Evolutionary conservation across 192 early-diverging fungal species (phyloP).

Genomic region (Paraglomus occultum): DNA sequence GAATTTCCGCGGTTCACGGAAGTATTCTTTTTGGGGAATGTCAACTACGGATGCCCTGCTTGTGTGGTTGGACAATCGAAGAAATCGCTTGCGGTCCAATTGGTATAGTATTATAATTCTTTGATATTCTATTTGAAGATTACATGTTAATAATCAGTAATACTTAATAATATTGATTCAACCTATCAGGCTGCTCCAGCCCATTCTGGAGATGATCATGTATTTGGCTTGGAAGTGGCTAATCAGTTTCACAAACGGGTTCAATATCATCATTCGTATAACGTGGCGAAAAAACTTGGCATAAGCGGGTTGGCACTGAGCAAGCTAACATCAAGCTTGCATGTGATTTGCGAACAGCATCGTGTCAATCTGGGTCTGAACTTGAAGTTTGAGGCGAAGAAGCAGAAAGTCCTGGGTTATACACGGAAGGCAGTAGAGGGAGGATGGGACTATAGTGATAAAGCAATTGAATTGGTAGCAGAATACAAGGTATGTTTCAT

Average conservation of each 20-base stretch:
- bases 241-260: conserved; percentile 24
- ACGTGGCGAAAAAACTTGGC: conserved; percentile 64
- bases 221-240: conserved; percentile 50
- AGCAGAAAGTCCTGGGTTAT: conserved; percentile 87
- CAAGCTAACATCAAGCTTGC: conserved; percentile 80
- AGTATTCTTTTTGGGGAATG: conserved; percentile 80
- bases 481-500: conserved; percentile 64
- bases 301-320: conserved; percentile 70
- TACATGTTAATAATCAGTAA: background rate
- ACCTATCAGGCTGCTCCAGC: too few relatives aligned
- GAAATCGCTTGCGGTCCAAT: conserved; percentile 41
- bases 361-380: conserved; percentile 78
- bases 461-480: conserved; percentile 70
- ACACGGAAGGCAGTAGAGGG: conserved; percentile 65
- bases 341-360: conserved; percentile 59
- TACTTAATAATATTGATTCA: background rate
- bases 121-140: background rate
- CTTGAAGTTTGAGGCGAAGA: conserved; percentile 87
- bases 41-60: conserved; percentile 70
- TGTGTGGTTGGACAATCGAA: conserved; percentile 62
- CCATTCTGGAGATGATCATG: conserved; percentile 34
- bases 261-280: conserved; percentile 51
- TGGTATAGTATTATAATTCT: conserved; percentile 33
- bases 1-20: conserved; percentile 69
- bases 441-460: conserved; percentile 84